phyloP scores from a whole-genome alignment of 1,139 yeast species.

The Saccharomyces hybrid region DNA sequence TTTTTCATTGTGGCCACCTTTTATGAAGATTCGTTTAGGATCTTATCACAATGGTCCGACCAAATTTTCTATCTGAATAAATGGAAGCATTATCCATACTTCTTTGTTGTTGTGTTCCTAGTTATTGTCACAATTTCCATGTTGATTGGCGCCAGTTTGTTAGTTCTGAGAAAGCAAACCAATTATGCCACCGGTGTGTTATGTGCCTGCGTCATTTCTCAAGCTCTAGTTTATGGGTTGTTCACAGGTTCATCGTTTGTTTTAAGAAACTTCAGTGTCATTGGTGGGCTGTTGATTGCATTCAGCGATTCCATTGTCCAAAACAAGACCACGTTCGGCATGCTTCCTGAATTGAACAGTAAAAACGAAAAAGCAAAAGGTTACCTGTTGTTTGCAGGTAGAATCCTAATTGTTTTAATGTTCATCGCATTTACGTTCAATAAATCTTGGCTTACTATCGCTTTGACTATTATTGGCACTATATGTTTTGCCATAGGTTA shows the following conservation, averaged over 20 bases:
- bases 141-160: slow-evolving; percentile 65
- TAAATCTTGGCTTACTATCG: slow-evolving; percentile 61
- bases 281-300: slow-evolving; percentile 88
- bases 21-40: slow-evolving; percentile 82
- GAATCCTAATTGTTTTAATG: slow-evolving; percentile 75
- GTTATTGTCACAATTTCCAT: slow-evolving; percentile 58
- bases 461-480: slow-evolving; percentile 63
- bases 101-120: slow-evolving; percentile 66
- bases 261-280: slow-evolving; percentile 79
- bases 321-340: slow-evolving; percentile 76
- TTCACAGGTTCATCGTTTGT: slow-evolving; percentile 76
- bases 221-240: slow-evolving; percentile 86
- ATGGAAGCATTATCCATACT: slow-evolving; percentile 72
- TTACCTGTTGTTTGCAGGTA: slow-evolving; percentile 81
- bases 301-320: slow-evolving; percentile 84
- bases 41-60: slow-evolving; percentile 82
- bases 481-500: slow-evolving; percentile 83
- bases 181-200: slow-evolving; percentile 68
- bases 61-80: slow-evolving; percentile 80
- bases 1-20: slow-evolving; percentile 91
- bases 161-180: slow-evolving; percentile 64
- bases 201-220: slow-evolving; percentile 66
- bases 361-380: slow-evolving; percentile 71
- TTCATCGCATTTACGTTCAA: slow-evolving; percentile 82
- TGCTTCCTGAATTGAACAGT: slow-evolving; percentile 74